Evolutionary conservation across 1,284 basidiomycete genomes (phyloP).

Genomic region (Clitocybe nebularis): DNA sequence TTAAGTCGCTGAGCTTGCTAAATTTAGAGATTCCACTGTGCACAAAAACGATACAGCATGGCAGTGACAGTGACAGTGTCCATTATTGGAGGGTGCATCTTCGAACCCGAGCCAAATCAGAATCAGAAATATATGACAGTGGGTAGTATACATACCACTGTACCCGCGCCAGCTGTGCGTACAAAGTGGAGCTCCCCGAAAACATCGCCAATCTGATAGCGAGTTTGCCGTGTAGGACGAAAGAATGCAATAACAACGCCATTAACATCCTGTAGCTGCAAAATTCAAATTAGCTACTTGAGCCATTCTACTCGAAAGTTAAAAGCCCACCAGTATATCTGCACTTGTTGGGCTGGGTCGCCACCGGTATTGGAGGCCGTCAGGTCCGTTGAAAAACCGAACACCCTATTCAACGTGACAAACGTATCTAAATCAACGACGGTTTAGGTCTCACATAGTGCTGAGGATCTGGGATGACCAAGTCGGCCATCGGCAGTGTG

Average conservation of each 20-base stretch:
- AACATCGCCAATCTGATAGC: constrained; percentile 80
- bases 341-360: constrained; percentile 51
- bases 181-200: constrained; percentile 79
- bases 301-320: no score
- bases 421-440: constrained; percentile 15
- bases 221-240: constrained; percentile 67
- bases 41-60: constrained; percentile 78
- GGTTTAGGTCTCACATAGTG: constrained; percentile 42
- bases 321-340: constrained; percentile 58
- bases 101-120: constrained; percentile 12
- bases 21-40: constrained; percentile 58
- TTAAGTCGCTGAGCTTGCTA: no score
- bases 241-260: constrained; percentile 72
- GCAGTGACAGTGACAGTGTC: constrained; percentile 78
- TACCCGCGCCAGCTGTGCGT: constrained; percentile 70
- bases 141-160: constrained; percentile 55
- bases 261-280: constrained; percentile 67
- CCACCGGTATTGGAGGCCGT: constrained; percentile 77
- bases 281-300: no score
- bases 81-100: constrained; percentile 86
- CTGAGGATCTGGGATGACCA: constrained; percentile 62
- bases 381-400: constrained; percentile 73
- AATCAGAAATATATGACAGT: constrained; percentile 19
- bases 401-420: constrained; percentile 41
- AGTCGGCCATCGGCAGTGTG: constrained; percentile 74